Base-by-base conservation (phyloP, 441 rosid genomes). In the Dalechampia spathulata region DNA sequence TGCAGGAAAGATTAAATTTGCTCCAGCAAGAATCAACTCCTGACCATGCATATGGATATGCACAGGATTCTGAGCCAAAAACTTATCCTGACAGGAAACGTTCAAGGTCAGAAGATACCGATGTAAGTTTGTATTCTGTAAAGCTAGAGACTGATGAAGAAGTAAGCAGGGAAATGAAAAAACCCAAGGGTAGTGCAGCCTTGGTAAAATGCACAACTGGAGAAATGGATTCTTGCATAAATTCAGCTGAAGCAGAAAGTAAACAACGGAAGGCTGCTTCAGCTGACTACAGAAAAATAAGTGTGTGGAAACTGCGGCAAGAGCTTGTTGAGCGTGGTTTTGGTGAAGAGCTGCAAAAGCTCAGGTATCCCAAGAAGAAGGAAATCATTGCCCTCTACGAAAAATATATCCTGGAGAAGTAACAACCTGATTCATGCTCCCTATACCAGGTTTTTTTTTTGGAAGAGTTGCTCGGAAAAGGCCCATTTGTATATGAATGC, bases 251-350 rank as follows among this genome's bases (percentile, higher is more conserved):
- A 12, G 79, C 71, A 13, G 84, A 75, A 19, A 67, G 70, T 61
- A 72, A 69, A 34, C 71, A 75, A 60, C 70, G 75, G 45, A 83
- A 78, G 40, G 63, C 69, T 13, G 66, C 63, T 30, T 79, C 75
- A 58, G 86, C 64, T 52, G 90, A 83, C 61, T 86, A 83, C 67
- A 71, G 72, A 13, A 86, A 80, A 75, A 79, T 84, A 49, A 86
- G 90, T 0, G 71, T 86, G 50, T 70, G 64, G 72, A 86, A 70
- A 66, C 86, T 91, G 7, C 79, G 69, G 75, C 89, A 83, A 55
- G 91, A 86, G 47, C 90, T 91, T 57, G 76, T 79, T 0, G 79
- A 81, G 65, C 79, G 73, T 49, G 83, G 83, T 55, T 88, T 78
- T 17, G 93, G 83, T 3, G 83, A 72, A 1, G 83, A 86, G 70